Base-by-base conservation (phyloP, 768 basidiomycete genomes). In the Podaxis carcinomalis region DNA sequence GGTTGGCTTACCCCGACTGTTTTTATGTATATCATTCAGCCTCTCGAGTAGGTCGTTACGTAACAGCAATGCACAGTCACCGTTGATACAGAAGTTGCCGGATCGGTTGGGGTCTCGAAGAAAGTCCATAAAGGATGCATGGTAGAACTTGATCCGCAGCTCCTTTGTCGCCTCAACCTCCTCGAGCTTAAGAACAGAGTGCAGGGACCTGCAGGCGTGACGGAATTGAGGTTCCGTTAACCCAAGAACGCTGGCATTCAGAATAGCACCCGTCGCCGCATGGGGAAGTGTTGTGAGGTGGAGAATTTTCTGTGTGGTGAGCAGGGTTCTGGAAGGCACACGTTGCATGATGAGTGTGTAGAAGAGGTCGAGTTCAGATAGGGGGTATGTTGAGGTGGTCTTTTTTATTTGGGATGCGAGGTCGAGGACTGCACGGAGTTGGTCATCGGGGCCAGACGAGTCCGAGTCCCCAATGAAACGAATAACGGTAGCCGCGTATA, bases 61-160 rank as follows among this genome's bases (percentile, higher is more conserved):
- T 19, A 44, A 14, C 6, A 19, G 19, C n/a, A 32, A 10, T 4
- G 55, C 55, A 16, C 42, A 47, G 19, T 44, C 27, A 7, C 21
- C 14, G 1, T 10, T 46, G 5, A 46, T 14, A 32, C 55, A 56
- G 10, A 56, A 56, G 9, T 35, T 28, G 14, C 40, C 25, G 13
- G 42, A 44, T 19, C 56, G 28, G 6, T 9, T 10, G 3, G 21
- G 56, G 36, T 57, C 56, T 23, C 28, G n/a, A 10, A 57, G 6
- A 16, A 57, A 57, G 2, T 57, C 46, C 56, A 57, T 47, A 35
- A 57, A 57, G 13, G 56, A 57, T n/a, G 56, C 42, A 23, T 57
- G 56, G 21, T 49, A 57, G 16, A 49, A 57, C 16, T 5, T 49
- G n/a, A 13, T 49, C 21, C 47, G 47, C 3, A 25, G 4, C 9